These are phyloP conservation scores for Posidonia oceanica DNA, from an alignment of 116 monocot species.

Conservation along the genomic window DNA sequence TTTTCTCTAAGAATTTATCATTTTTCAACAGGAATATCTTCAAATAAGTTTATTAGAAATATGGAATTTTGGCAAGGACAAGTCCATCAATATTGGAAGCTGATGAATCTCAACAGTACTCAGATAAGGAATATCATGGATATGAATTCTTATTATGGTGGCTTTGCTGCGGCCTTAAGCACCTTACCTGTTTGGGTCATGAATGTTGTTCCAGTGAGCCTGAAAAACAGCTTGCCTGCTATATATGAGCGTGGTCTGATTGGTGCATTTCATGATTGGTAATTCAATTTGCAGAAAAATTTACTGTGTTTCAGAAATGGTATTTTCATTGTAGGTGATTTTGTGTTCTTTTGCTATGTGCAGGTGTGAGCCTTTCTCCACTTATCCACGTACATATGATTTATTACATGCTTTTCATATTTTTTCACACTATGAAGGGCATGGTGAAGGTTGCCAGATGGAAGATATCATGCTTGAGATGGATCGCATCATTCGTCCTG, in stretches of 20 bases:
- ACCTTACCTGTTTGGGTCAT: constrained; percentile 80
- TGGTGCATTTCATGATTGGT: constrained; percentile 97
- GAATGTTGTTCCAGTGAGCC: constrained; percentile 80
- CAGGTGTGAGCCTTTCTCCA: constrained; percentile 98
- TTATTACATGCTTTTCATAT: constrained; percentile 80
- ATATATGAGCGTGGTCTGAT: constrained; percentile 93
- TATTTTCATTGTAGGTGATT: neutral
- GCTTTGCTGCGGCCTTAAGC: constrained; percentile 78
- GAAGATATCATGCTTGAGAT: constrained; percentile 96
- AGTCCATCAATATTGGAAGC: constrained; percentile 60
- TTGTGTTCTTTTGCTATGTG: constrained; percentile 1
- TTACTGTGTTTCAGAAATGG: neutral
- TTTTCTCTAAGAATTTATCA: neutral
- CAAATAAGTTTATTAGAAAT: constrained; percentile 38
- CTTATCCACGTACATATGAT: constrained; percentile 95
- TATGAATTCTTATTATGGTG: constrained; percentile 93
- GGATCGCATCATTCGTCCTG: constrained; percentile 93
- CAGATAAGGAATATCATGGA: constrained; percentile 88
- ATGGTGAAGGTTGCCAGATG: constrained; percentile 41
- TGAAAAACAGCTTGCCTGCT: constrained; percentile 62
- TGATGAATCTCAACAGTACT: constrained; percentile 42
- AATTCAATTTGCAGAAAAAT: constrained; percentile 8
- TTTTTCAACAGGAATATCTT: constrained; percentile 35
- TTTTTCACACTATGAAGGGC: constrained; percentile 61
- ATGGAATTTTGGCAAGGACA: constrained; percentile 65